Percentiles rank a stretch among this genome's conserved stretches.
phyloP scores from a whole-genome alignment of 1,284 basidiomycete genomes.

The Ganoderma leucocontextum region DNA sequence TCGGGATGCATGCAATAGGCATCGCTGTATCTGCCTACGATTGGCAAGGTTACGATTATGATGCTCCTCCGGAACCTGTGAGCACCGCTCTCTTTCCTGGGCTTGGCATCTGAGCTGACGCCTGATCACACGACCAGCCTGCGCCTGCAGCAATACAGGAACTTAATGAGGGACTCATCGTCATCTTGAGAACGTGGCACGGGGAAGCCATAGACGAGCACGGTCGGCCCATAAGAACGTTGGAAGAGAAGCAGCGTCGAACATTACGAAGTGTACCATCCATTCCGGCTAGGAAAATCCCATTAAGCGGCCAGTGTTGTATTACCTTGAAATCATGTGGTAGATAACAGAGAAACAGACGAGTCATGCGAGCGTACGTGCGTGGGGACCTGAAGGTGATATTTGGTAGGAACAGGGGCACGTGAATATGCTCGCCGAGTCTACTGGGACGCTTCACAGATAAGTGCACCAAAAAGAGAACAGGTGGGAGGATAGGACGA shows the following conservation, averaged over 20 bases:
- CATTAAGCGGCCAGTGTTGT: slow-evolving; percentile 21
- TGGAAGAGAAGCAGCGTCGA: slow-evolving; percentile 1
- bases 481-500: not conserved
- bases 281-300: slow-evolving; percentile 10
- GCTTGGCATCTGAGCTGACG: not conserved
- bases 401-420: slow-evolving; percentile 2
- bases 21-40: slow-evolving; percentile 91
- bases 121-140: slow-evolving; percentile 52
- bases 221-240: not conserved
- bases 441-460: slow-evolving; percentile 25
- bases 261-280: slow-evolving; percentile 18
- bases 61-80: slow-evolving; percentile 96
- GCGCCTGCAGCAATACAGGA: slow-evolving; percentile 76
- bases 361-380: slow-evolving; percentile 1
- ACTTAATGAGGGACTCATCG: slow-evolving; percentile 38
- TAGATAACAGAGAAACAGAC: slow-evolving; percentile 17
- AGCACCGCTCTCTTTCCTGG: slow-evolving; percentile 39
- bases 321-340: slow-evolving; percentile 25
- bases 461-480: slow-evolving; percentile 3
- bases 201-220: not conserved
- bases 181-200: slow-evolving; percentile 6
- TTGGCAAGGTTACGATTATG: slow-evolving; percentile 96
- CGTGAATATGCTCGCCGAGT: slow-evolving; percentile 20
- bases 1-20: slow-evolving; percentile 61
- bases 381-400: slow-evolving; percentile 4